A percentile compares a stretch with the other conserved stretches of the same genome.
Conservation (phyloP, 495 filamentous ascomycete genomes). For the Aspergillus ellipticus region DNA sequence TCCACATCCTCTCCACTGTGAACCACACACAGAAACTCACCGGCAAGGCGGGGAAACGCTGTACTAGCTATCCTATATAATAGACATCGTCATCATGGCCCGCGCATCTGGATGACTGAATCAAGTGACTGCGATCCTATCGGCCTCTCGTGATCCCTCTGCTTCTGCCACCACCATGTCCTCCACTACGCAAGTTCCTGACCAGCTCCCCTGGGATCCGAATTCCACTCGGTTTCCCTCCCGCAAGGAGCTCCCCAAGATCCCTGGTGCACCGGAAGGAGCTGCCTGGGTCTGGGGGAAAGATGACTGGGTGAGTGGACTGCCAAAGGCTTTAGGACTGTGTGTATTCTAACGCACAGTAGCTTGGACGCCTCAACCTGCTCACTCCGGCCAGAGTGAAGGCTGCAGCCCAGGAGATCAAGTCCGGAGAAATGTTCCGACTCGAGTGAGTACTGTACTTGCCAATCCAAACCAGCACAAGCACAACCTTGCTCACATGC, state of each 20-base stretch:
- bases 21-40: neutral
- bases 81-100: conserved; percentile 7
- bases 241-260: conserved; percentile 48
- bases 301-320: conserved; percentile 49
- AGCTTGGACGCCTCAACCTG: conserved; percentile 55
- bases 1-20: neutral
- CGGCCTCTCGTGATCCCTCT: neutral
- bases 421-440: conserved; percentile 50
- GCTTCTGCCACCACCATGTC: neutral
- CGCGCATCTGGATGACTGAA: conserved; percentile 1
- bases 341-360: conserved; percentile 1
- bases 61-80: neutral
- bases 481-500: neutral
- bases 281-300: conserved; percentile 65
- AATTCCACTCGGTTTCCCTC: conserved; percentile 48
- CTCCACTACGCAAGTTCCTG: conserved; percentile 18
- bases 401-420: conserved; percentile 46
- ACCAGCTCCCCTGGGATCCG: conserved; percentile 52
- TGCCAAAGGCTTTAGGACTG: neutral
- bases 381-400: conserved; percentile 54
- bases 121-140: neutral
- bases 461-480: conserved; percentile 10
- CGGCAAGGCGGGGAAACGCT: neutral
- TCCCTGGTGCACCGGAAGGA: conserved; percentile 39
- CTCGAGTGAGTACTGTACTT: conserved; percentile 43